A percentile compares a stretch with the other conserved stretches of the same genome.
phyloP scores from a whole-genome alignment of 768 basidiomycete species.

The Amyloporia xantha region DNA sequence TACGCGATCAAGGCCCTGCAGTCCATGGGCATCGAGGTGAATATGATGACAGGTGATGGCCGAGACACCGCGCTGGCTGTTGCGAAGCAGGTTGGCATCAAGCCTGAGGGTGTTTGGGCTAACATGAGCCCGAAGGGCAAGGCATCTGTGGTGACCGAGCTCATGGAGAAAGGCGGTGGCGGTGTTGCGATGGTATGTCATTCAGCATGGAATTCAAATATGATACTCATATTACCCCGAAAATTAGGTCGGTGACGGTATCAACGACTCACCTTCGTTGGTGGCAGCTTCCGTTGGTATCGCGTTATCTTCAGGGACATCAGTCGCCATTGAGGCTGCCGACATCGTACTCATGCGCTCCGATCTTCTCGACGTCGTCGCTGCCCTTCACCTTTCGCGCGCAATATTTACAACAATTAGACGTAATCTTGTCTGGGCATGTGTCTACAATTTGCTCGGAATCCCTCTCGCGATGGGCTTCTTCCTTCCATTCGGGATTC shows the following conservation, averaged over 20 bases:
- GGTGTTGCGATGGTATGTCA: conserved; percentile 87
- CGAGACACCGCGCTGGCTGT: conserved; percentile 81
- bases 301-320: conserved; percentile 92
- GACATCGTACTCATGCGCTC: conserved; percentile 98
- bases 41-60: conserved; percentile 93
- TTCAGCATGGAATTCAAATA: no score
- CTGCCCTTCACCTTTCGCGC: conserved; percentile 86
- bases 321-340: conserved; percentile 96
- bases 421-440: conserved; percentile 94
- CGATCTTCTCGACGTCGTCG: conserved; percentile 95
- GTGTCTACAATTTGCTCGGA: conserved; percentile 86
- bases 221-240: no score
- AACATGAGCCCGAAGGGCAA: conserved; percentile 96
- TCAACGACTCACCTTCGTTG: conserved; percentile 97
- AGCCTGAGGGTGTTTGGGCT: conserved; percentile 78
- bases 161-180: conserved; percentile 63
- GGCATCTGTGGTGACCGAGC: conserved; percentile 73
- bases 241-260: conserved; percentile 94
- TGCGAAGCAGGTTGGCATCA: conserved; percentile 86
- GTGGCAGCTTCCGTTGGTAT: conserved; percentile 96
- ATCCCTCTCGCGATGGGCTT: conserved; percentile 98
- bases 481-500: conserved; percentile 85
- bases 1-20: conserved; percentile 78
- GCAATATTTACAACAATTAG: conserved; percentile 86
- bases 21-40: conserved; percentile 87